A percentile compares a stretch with the other conserved stretches of the same genome.
These are phyloP conservation scores for Microascus cirrosus DNA, from an alignment of 2,329 filamentous ascomycete species.

Conservation along the genomic window DNA sequence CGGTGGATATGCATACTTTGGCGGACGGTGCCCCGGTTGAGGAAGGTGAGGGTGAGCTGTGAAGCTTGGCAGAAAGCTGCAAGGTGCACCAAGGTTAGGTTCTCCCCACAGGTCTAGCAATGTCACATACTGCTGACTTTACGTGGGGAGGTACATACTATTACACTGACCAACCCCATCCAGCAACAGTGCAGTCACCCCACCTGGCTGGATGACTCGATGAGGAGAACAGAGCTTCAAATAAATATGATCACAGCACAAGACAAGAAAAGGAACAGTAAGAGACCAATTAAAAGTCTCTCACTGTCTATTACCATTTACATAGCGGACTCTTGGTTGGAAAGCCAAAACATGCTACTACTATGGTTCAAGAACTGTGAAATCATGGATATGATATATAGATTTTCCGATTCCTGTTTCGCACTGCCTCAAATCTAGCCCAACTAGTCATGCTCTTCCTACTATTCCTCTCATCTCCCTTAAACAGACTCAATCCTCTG, in stretches of 20 bases:
- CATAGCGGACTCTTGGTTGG: too few relatives aligned
- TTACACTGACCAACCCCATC: too few relatives aligned
- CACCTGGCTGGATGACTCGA: background rate
- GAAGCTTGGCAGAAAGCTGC: background rate
- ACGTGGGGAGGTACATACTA: background rate
- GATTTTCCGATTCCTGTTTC: background rate
- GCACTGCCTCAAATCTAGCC: background rate
- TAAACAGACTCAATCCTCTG: slow-evolving; percentile 47
- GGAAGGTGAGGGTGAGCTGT: background rate
- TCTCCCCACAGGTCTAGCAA: background rate
- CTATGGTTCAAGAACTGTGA: too few relatives aligned
- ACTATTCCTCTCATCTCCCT: background rate
- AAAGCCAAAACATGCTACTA: too few relatives aligned
- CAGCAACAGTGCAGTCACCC: background rate
- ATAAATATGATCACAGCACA: background rate
- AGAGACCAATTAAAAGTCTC: too few relatives aligned
- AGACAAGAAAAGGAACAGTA: background rate
- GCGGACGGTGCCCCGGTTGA: too few relatives aligned
- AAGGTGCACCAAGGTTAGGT: background rate
- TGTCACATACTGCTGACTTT: background rate
- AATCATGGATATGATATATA: background rate
- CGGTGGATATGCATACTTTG: too few relatives aligned
- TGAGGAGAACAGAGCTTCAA: too few relatives aligned
- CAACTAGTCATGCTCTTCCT: background rate
- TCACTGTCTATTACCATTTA: too few relatives aligned